phyloP scores from a whole-genome alignment of 2,329 filamentous ascomycete species.

The Capronia americana region DNA sequence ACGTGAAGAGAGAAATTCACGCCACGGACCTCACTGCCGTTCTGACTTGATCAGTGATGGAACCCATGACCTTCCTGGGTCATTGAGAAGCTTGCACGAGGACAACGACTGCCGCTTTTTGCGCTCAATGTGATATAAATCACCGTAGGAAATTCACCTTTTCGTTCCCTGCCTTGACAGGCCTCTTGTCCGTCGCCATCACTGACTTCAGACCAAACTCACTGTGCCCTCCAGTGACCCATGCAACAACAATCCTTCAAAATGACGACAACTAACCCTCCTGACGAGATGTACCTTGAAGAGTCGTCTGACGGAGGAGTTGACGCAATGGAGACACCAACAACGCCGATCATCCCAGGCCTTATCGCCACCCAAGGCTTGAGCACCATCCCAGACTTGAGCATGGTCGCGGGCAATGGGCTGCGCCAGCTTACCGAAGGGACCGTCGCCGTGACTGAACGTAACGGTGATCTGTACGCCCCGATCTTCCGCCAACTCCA shows the following conservation, averaged over 20 bases:
- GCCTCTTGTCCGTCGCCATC: not conserved
- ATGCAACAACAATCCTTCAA: not conserved
- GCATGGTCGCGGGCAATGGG: conserved; percentile 2
- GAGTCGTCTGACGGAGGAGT: not conserved
- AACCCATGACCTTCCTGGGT: not conserved
- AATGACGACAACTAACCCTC: not conserved
- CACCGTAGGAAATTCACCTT: not conserved
- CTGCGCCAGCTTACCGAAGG: conserved; percentile 26
- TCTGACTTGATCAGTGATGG: not conserved
- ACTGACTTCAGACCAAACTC: not conserved
- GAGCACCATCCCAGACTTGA: conserved; percentile 18
- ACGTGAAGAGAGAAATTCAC: not conserved
- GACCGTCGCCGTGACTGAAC: conserved; percentile 11
- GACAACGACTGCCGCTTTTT: not conserved
- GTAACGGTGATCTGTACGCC: conserved; percentile 18
- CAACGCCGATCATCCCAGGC: not conserved
- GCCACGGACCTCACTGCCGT: not conserved
- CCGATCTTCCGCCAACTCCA: conserved; percentile 33
- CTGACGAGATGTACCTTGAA: not conserved
- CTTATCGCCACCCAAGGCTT: not conserved
- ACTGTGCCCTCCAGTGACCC: not conserved
- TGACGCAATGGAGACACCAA: not conserved
- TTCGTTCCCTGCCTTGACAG: not conserved
- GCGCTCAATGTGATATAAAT: not conserved
- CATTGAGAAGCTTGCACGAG: not conserved